A percentile compares a stretch with the other conserved stretches of the same genome.
These are phyloP conservation scores for Epicoccum nigrum DNA, from an alignment of 2,329 filamentous ascomycete genomes.

Conservation along the genomic window DNA sequence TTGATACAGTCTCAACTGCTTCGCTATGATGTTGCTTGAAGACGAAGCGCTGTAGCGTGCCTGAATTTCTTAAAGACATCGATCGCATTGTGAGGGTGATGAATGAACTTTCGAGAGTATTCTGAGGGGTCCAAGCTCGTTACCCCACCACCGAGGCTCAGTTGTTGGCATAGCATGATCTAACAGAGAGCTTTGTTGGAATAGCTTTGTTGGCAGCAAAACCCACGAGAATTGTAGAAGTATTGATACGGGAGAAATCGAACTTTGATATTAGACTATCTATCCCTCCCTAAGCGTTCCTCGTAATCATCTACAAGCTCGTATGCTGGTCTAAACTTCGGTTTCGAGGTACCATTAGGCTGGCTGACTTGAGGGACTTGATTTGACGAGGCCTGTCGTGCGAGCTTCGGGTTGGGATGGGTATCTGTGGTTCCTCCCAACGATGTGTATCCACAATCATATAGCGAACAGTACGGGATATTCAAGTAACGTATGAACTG, in stretches of 20 bases:
- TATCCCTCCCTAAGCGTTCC: conserved; percentile 48
- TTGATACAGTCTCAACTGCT: too few relatives aligned
- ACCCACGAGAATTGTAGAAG: too few relatives aligned
- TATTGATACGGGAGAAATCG: background rate
- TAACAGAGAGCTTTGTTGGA: background rate
- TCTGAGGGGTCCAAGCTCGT: conserved; percentile 9
- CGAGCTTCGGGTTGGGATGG: conserved; percentile 76
- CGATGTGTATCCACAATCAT: conserved; percentile 88
- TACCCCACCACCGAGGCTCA: conserved; percentile 13
- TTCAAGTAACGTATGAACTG: conserved; percentile 80
- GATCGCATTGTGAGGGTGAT: background rate
- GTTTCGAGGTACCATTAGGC: conserved; percentile 24
- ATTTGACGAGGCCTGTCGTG: conserved; percentile 31
- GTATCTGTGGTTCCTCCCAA: conserved; percentile 92
- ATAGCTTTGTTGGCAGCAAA: background rate
- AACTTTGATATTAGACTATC: conserved; percentile 1
- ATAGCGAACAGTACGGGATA: conserved; percentile 84
- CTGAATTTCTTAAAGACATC: background rate
- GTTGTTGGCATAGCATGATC: background rate
- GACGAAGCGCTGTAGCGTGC: too few relatives aligned
- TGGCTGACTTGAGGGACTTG: conserved; percentile 21
- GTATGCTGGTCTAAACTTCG: conserved; percentile 48
- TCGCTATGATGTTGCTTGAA: too few relatives aligned
- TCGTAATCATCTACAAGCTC: conserved; percentile 50
- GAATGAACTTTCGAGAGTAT: conserved; percentile 18